Evolutionary conservation across 2,329 filamentous ascomycete species (phyloP).

Genomic region (Cercospora sp.): DNA sequence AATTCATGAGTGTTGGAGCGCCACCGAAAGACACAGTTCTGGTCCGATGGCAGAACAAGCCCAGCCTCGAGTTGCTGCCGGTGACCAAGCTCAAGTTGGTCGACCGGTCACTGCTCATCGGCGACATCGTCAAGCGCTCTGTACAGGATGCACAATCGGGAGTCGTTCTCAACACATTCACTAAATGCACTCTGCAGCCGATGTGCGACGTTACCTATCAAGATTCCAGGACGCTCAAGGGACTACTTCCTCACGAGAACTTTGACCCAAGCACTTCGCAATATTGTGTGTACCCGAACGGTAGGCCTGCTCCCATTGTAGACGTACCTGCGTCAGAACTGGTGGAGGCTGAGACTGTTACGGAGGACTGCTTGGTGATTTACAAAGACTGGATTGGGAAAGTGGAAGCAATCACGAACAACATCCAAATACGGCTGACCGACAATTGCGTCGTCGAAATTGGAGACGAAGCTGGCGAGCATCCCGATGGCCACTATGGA

Average conservation of each 20-base stretch:
- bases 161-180: slow-evolving; percentile 53
- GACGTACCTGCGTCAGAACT: slow-evolving; percentile 38
- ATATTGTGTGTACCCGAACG: slow-evolving; percentile 21
- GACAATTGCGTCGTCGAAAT: slow-evolving; percentile 58
- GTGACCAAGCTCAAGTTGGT: slow-evolving; percentile 51
- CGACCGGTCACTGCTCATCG: slow-evolving; percentile 56
- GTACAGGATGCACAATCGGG: slow-evolving; percentile 54
- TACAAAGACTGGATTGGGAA: slow-evolving; percentile 59
- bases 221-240: slow-evolving; percentile 25
- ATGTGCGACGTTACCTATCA: slow-evolving; percentile 34
- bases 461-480: slow-evolving; percentile 46
- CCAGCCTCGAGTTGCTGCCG: slow-evolving; percentile 44
- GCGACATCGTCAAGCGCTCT: slow-evolving; percentile 56
- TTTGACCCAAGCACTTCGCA: slow-evolving; percentile 16
- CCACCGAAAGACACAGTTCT: slow-evolving; percentile 56
- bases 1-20: slow-evolving; percentile 47
- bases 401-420: slow-evolving; percentile 52
- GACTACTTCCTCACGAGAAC: slow-evolving; percentile 25
- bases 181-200: slow-evolving; percentile 47
- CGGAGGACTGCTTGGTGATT: slow-evolving; percentile 55
- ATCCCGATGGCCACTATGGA: slow-evolving; percentile 28
- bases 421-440: slow-evolving; percentile 52
- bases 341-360: slow-evolving; percentile 38
- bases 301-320: slow-evolving; percentile 25
- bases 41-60: slow-evolving; percentile 50